Evolutionary conservation across 129 eudicot genomes (phyloP).

Genomic region (carrot (Daucus carota)): DH1_v3.0 NC_030381.2:33926501-33927000

Average conservation of each 20-base stretch:
- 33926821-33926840: constrained; percentile 92
- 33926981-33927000: constrained; percentile 77
- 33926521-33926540: neutral
- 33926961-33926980: constrained; percentile 69
- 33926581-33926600: neutral
- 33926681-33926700: neutral
- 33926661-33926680: neutral
- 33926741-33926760: neutral
- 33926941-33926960: constrained; percentile 90
- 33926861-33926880: constrained; percentile 86
- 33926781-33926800: neutral
- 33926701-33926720: neutral
- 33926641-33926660: neutral
- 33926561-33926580: neutral
- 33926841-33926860: constrained; percentile 32
- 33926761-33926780: neutral
- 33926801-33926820: constrained; percentile 57
- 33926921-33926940: constrained; percentile 80
- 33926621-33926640: neutral
- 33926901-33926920: constrained; percentile 82
- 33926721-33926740: neutral
- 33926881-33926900: constrained; percentile 92
- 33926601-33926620: neutral
- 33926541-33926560: neutral
- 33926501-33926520: neutral